Percentiles rank a stretch among this genome's conserved stretches.
Conservation (phyloP, 2,329 filamentous ascomycete species). For the Bipolaris gigantea region DNA sequence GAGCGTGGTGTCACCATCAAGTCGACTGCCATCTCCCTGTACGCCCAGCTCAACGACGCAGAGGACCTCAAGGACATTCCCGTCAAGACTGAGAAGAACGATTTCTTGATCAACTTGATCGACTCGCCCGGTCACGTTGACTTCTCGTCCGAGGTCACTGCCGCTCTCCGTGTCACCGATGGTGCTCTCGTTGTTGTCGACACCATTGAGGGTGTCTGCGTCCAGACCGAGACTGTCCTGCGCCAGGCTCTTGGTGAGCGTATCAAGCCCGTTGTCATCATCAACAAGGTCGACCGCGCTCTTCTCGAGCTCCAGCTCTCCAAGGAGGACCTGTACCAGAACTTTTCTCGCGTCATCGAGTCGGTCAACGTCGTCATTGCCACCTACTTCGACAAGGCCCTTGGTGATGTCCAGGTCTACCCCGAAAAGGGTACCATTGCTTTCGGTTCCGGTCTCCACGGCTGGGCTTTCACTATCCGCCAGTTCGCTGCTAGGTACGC, state of each 20-base stretch:
- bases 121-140: constrained; percentile 99
- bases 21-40: constrained; percentile 99
- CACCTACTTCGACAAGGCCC: constrained; percentile 95
- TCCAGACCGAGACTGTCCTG: constrained; percentile 99
- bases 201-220: constrained; percentile 99
- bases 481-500: constrained; percentile 95
- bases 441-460: constrained; percentile 99
- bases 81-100: constrained; percentile 83
- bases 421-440: constrained; percentile 96
- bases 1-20: constrained; percentile 99
- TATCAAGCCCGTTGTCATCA: constrained; percentile 99
- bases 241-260: constrained; percentile 99
- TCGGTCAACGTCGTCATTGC: constrained; percentile 99
- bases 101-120: constrained; percentile 99
- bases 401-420: constrained; percentile 98
- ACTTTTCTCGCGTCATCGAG: constrained; percentile 99
- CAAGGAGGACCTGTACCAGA: constrained; percentile 99
- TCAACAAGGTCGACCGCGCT: constrained; percentile 99
- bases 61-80: constrained; percentile 96
- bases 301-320: constrained; percentile 97
- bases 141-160: constrained; percentile 99
- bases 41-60: constrained; percentile 75
- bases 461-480: constrained; percentile 98
- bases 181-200: constrained; percentile 99
- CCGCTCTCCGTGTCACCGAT: constrained; percentile 98